These are phyloP conservation scores for Anisodus acutangulus DNA, from an alignment of 257 asterid species.

Conservation along the genomic window DNA sequence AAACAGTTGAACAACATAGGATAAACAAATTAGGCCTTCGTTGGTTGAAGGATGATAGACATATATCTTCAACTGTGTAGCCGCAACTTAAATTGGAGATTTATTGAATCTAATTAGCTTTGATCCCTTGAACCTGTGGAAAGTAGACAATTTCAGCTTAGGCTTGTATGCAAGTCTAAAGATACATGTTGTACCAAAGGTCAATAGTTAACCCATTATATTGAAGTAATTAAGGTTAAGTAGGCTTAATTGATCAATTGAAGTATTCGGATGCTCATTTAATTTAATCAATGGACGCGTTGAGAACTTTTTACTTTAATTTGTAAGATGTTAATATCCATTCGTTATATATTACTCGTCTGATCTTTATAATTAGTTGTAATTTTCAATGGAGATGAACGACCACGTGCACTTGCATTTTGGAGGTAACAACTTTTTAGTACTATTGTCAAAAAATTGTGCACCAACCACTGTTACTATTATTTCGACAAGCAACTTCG, in stretches of 20 bases:
- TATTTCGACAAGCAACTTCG: not conserved
- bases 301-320: not conserved
- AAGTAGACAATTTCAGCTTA: not conserved
- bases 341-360: not conserved
- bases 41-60: too few species aligned
- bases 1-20: not conserved
- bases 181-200: not conserved
- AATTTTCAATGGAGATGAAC: not conserved
- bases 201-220: not conserved
- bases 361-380: not conserved
- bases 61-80: not conserved
- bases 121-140: not conserved
- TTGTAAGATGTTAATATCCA: not conserved
- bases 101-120: not conserved
- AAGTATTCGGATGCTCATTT: not conserved
- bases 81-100: not conserved
- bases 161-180: not conserved
- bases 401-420: not conserved
- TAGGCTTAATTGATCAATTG: not conserved
- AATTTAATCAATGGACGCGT: not conserved
- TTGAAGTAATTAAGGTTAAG: not conserved
- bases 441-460: not conserved
- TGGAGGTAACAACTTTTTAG: not conserved
- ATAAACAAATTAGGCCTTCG: not conserved
- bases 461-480: not conserved